Evolutionary conservation across 2,329 filamentous ascomycete genomes (phyloP), one percentile per base, ranked within the genome.

Genomic region (Talaromyces sp.): DNA sequence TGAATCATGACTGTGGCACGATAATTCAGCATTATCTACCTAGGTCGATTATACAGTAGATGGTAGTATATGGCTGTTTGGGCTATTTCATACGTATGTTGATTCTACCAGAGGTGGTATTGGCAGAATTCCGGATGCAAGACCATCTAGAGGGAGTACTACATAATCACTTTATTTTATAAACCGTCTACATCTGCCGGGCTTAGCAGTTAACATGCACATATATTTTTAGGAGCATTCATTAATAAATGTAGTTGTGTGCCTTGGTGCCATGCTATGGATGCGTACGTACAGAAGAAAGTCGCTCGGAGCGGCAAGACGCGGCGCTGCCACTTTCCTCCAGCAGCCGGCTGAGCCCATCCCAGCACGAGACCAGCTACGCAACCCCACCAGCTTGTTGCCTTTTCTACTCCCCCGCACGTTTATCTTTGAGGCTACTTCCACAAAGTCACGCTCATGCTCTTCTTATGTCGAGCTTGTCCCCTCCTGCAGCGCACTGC

Each of bases 381-480:
- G 40, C 25, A 56, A 34, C 63, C 63, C 56, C 56, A 58, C 63
- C 56, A 54, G 27, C 49, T 51, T 47, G 19, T 51, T 34, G 25
- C 60, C 59, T 25, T 43, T 53, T 25, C 49, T 54, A 22, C 10
- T 27, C 22, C 49, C 15, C 49, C n/a, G n/a, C 25, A 29, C 58
- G 15, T 47, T 17, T 36, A 22, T 47, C 34, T 53, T 58, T 53
- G 47, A 51, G 25, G 22, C 62, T 15, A 25, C 5, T 19, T 31
- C 27, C 3, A 19, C 47, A 27, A 27, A 54, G 36, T 59, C 36
- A 38, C 65, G 72, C 72, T 72, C 71, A 78, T 78, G 75, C 74
- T 77, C 67, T 73, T 77, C 71, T 73, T 77, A 71, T 73, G 71
- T 65, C 73, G 69, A 62, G 65, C 66, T 67, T 69, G 70, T 65